Evolutionary conservation across 805 yeast species (phyloP), one percentile per base, ranked within the genome.

Genomic region (Schwanniomyces sp.): DNA sequence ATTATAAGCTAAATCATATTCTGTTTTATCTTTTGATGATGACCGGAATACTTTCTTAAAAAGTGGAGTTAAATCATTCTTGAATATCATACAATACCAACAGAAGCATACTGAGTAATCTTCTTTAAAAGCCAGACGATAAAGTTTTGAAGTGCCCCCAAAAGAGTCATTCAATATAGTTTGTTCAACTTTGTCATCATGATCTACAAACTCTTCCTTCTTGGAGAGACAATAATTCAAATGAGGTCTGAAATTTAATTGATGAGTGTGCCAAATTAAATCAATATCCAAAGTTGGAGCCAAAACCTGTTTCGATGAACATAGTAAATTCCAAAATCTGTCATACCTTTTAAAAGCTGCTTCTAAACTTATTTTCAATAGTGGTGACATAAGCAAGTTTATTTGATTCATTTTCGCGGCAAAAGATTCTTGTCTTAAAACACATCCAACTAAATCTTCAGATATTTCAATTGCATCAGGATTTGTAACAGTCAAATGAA

Each of bases 231-330:
- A 29, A 29, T 29, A 29, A 10, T 29, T 25, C 34, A 55, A 50
- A 43, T 62, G 61, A 28, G 45, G 36, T 38, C 41, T 41, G 46
- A 50, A 45, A 8, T 52, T 34, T 16, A 63, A 50, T 37, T 58
- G 64, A 41, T 63, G 66, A 3, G 68, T 63, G 36, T 57, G 64
- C 68, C 68, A 62, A 3, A 61, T 38, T 40, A 63, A 49, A 34
- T 62, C 66, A 25, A 63, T 61, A 37, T 63, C 67, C 40, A 63
- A 48, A 4, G 66, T 61, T 0, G 68, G 67, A 1, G 61, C 61
- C 12, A 44, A 29, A 3, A 4, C 14, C 12, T 51, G 38, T 2
- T 37, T 18, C 2, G 40, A 18, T 10, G 24, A 42, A 9, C 32
- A 41, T 7, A 52, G 25, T 16, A 58, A 12, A 10, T 40, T 14